Percentiles rank a stretch among this genome's conserved stretches.
These are phyloP conservation scores for Aristolochia fimbriata DNA, from an alignment of 164 flowering plant genomes.

Conservation along the genomic window DNA sequence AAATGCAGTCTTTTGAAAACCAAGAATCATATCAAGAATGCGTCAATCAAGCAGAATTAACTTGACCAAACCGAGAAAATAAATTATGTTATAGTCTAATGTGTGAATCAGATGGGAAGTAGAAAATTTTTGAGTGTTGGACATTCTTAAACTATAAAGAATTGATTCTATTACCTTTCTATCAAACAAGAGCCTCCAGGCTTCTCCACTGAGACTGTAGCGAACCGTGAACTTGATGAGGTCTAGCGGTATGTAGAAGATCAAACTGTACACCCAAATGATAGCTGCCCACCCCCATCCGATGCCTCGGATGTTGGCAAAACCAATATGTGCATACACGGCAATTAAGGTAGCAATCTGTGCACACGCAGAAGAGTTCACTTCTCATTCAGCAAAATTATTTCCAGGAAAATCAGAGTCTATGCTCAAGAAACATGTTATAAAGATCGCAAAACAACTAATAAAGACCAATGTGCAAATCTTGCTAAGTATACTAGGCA, in stretches of 20 bases:
- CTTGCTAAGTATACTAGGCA: no score
- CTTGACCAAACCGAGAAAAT: no score
- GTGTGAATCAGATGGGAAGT: no score
- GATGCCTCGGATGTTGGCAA: constrained; percentile 63
- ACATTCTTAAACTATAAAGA: no score
- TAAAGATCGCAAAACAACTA: no score
- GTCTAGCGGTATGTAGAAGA: constrained; percentile 71
- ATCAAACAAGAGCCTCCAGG: constrained; percentile 75
- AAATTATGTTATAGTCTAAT: no score
- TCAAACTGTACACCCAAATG: constrained; percentile 64
- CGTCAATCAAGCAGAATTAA: neutral
- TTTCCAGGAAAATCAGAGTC: neutral
- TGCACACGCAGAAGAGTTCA: neutral
- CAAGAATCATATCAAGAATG: neutral
- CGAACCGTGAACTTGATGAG: constrained; percentile 64
- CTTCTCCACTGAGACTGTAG: constrained; percentile 71
- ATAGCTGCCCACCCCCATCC: constrained; percentile 94
- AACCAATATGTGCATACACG: constrained; percentile 60
- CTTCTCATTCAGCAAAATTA: neutral
- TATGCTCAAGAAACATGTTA: neutral
- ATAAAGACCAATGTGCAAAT: no score
- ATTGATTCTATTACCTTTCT: constrained; percentile 44
- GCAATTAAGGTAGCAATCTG: constrained; percentile 78
- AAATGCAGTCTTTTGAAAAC: constrained; percentile 53
- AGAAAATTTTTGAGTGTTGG: no score